phyloP scores from a whole-genome alignment of 1,139 yeast species.

The Candida smagusa region DNA sequence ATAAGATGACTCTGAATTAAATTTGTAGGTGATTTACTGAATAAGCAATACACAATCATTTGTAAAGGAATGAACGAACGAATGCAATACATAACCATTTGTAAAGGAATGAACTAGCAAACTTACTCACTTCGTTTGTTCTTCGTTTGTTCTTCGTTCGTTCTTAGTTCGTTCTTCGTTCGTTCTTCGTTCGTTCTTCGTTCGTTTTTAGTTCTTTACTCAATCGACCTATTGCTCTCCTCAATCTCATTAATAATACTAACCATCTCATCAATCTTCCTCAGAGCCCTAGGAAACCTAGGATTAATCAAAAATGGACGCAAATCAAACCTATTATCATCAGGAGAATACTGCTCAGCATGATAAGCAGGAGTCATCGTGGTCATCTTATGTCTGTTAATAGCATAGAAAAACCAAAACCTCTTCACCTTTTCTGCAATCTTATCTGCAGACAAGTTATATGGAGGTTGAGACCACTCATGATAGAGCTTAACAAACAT shows the following conservation, averaged over 20 bases:
- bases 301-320: constrained; percentile 93
- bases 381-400: constrained; percentile 95
- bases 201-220: constrained; percentile 5
- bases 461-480: constrained; percentile 79
- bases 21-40: too few relatives aligned
- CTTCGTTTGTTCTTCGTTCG: too few relatives aligned
- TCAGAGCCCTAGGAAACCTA: constrained; percentile 85
- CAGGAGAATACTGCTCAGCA: constrained; percentile 97
- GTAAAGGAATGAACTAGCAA: too few relatives aligned
- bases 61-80: too few relatives aligned
- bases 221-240: constrained; percentile 13
- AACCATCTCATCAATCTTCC: constrained; percentile 79
- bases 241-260: constrained; percentile 41
- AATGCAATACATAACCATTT: too few relatives aligned
- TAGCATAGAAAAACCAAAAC: constrained; percentile 89
- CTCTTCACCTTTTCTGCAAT: constrained; percentile 90
- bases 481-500: constrained; percentile 89
- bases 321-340: constrained; percentile 91
- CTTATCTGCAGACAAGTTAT: constrained; percentile 68
- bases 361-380: constrained; percentile 95
- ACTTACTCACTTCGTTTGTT: too few relatives aligned
- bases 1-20: too few relatives aligned
- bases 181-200: too few relatives aligned
- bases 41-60: too few relatives aligned
- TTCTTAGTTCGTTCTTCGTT: too few relatives aligned